Conservation (phyloP, 257 asterid genomes). For the Asclepias syriaca region DNA sequence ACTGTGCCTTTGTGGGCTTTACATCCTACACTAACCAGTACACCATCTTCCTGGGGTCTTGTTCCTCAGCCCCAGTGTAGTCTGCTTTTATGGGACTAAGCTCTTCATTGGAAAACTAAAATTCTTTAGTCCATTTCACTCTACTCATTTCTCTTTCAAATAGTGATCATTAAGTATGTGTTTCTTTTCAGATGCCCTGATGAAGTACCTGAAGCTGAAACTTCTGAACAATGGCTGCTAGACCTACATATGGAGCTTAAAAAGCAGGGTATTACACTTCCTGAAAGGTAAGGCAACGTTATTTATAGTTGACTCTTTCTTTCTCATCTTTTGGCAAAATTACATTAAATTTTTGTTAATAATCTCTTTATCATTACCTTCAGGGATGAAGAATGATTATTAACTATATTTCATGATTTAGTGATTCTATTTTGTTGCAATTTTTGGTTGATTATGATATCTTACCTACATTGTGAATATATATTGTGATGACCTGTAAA, state of each 20-base stretch:
- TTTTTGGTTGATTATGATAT: background rate
- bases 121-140: background rate
- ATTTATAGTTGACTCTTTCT: background rate
- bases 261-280: conserved; percentile 30
- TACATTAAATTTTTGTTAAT: background rate
- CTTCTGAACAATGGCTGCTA: conserved; percentile 31
- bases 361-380: background rate
- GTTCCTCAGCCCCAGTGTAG: background rate
- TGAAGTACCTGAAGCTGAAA: conserved; percentile 12
- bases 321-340: background rate
- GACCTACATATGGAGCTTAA: conserved; percentile 30
- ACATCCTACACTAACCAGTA: background rate
- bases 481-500: background rate
- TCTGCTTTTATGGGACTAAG: background rate
- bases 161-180: background rate
- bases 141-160: background rate
- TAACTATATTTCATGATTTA: background rate
- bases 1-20: background rate
- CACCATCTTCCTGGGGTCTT: background rate
- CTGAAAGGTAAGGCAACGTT: conserved; percentile 29
- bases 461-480: background rate
- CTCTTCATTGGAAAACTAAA: background rate
- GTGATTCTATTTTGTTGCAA: background rate
- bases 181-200: conserved; percentile 15
- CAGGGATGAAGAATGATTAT: background rate